Base-by-base conservation (phyloP, 228 moss, liverwort and hornwort genomes). In the Sphagnum fallax region DNA sequence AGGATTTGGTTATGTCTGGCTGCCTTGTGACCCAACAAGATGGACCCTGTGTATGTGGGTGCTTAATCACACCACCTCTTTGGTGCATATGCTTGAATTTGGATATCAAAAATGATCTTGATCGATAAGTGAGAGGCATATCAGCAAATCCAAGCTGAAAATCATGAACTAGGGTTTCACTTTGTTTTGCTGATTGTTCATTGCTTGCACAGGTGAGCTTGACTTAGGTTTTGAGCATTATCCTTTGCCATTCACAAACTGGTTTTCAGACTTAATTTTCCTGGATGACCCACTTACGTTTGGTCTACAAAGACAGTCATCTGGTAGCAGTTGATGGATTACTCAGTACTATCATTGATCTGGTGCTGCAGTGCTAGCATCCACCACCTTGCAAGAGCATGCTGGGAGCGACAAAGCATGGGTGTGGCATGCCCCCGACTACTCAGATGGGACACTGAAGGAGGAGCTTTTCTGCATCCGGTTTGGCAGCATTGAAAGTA, bases 401-500 rank as follows among this genome's bases (percentile, higher is more conserved):
- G 97, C 88, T 8, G 97, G 97, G 47, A 97, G 97, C 63, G 97
- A 97, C 58, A 97, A 97, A 72, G 78, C 93, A 16, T 97, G 91
- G 97, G 91, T 97, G 47, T 97, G 97, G 97, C 91, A 97, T 62
- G 97, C 97, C 8, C 80, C 79, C 6, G 97, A 97, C 75, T 97
- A 86, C 60, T 97, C 97, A 16, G 97, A 97, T 53, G 93, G 97
- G 15, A 90, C 90, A 75, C 65, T 93, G 61, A 93, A 93, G 75
- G 93, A 93, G 73, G 97, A 93, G 14, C 85, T 97, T 8, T 93
- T 97, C 66, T 81, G 81, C 65, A 87, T 97, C 75, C 91, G 97
- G 59, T 88, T 97, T 51, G 93, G 97, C 47, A 97, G 89, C 51
- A 71, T 88, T 48, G 97, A 97, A 65, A 93, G 93, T 95, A 72